A percentile compares a stretch with the other conserved stretches of the same genome.
phyloP scores from a whole-genome alignment of 75 land plant genomes.

The Sequoia sempervirens region DNA sequence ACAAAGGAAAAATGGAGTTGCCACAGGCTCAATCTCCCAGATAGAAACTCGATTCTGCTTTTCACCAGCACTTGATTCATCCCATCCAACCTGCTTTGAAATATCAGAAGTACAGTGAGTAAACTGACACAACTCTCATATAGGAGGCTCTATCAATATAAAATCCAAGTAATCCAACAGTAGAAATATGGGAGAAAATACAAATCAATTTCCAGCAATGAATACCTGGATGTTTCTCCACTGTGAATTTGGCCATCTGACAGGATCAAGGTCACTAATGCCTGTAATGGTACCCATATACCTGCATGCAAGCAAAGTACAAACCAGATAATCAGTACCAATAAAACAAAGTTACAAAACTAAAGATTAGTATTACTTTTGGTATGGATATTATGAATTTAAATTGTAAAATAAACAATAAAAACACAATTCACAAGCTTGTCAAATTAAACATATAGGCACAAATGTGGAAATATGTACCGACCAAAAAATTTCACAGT shows the following conservation, averaged over 20 bases:
- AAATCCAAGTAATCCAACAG: not conserved
- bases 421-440: not conserved
- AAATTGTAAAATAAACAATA: not conserved
- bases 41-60: conserved; percentile 85
- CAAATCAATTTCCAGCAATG: not conserved
- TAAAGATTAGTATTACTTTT: not conserved
- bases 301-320: conserved; percentile 16
- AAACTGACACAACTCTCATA: not conserved
- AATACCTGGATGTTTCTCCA: conserved; percentile 84
- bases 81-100: conserved; percentile 88
- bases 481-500: not conserved
- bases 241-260: conserved; percentile 74
- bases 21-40: conserved; percentile 98
- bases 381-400: not conserved
- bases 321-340: not conserved
- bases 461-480: not conserved
- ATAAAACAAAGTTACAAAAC: not conserved
- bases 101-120: conserved; percentile 3
- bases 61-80: conserved; percentile 97
- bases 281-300: conserved; percentile 87
- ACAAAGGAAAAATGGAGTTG: conserved; percentile 89
- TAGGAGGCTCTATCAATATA: not conserved
- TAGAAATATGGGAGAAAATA: not conserved
- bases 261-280: conserved; percentile 75
- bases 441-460: not conserved